Conservation (phyloP, 495 filamentous ascomycete genomes). For the Talaromyces stipitatus region DNA sequence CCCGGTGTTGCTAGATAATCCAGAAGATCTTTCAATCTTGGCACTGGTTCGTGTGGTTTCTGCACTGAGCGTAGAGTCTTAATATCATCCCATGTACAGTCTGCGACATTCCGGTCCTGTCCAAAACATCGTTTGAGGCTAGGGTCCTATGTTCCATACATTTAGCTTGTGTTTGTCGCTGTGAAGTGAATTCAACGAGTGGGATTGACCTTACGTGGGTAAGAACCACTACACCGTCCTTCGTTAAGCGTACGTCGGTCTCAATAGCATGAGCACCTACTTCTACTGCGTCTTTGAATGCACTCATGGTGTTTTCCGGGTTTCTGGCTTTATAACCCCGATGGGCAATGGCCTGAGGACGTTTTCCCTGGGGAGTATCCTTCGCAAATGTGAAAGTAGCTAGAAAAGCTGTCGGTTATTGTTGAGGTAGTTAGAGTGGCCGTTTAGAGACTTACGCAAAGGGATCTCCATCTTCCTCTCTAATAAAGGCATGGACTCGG, state of each 20-base stretch:
- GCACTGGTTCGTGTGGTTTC: constrained; percentile 63
- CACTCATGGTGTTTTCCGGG: constrained; percentile 81
- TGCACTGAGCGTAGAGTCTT: constrained; percentile 58
- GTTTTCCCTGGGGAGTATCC: not conserved
- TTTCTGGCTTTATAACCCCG: constrained; percentile 70
- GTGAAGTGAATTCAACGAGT: too few relatives aligned
- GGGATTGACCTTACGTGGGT: too few relatives aligned
- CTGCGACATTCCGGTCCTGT: constrained; percentile 54
- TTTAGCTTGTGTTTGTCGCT: not conserved
- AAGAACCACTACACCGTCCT: constrained; percentile 77
- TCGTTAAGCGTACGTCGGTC: constrained; percentile 76
- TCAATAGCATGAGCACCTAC: constrained; percentile 77
- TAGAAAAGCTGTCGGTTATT: not conserved
- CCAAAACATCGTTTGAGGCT: constrained; percentile 76
- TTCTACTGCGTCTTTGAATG: constrained; percentile 64
- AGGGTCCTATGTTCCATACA: constrained; percentile 49
- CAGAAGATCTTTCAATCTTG: constrained; percentile 67
- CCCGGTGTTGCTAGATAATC: constrained; percentile 58
- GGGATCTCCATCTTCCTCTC: not conserved
- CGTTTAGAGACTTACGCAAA: not conserved
- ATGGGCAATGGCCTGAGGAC: constrained; percentile 76
- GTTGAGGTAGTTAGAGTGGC: not conserved
- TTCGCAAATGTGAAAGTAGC: constrained; percentile 3
- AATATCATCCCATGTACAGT: constrained; percentile 69
- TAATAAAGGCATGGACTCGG: not conserved